Evolutionary conservation across 2,329 filamentous ascomycete genomes (phyloP), one percentile per base, ranked within the genome.

Genomic region (Xylariomycetidae sp.): DNA sequence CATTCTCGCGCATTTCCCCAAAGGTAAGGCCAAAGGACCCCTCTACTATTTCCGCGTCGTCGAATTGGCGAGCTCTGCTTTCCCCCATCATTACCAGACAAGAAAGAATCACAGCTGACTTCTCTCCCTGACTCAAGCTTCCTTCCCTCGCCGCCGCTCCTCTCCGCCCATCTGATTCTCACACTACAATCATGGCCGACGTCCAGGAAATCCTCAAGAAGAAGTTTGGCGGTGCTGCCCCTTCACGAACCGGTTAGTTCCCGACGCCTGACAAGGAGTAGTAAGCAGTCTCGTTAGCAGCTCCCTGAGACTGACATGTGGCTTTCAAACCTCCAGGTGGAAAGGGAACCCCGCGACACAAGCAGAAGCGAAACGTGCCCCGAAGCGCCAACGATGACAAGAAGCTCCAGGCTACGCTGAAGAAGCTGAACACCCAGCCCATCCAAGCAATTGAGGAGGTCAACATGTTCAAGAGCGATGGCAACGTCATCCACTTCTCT

Each of bases 381-480:
- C 86, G 81, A 67, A 85, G 85, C 51, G 88, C 85, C 63, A 88
- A 86, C 67, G 92, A 98, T 66, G 92, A 98, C 83, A 97, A 96
- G 87, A 98, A 98, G 82, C 87, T 98, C 49, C 92, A 98, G 75
- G 80, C 83, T 44, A 74, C 88, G 45, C 79, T 98, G 52, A 98
- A 98, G 86, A 98, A 98, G 85, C 82, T 98, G 67, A 97, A 97
- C 72, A 90, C 94, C 40, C 92, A 98, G 80, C 92, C 92, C 59
- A 97, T 98, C 70, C 89, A 94, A 76, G 88, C 86, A 51, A 98
- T 98, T 58, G 92, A 98, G 82, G 92, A 98, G 77, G 92, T 98
- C 67, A 98, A 98, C 84, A 98, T 98, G 92, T 98, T 98, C 84
- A 98, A 98, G 85, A 85, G 86, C 64, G 92, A 98, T 65, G 92